phyloP scores from a whole-genome alignment of 768 basidiomycete genomes.

The Pluteus cervinus region DNA sequence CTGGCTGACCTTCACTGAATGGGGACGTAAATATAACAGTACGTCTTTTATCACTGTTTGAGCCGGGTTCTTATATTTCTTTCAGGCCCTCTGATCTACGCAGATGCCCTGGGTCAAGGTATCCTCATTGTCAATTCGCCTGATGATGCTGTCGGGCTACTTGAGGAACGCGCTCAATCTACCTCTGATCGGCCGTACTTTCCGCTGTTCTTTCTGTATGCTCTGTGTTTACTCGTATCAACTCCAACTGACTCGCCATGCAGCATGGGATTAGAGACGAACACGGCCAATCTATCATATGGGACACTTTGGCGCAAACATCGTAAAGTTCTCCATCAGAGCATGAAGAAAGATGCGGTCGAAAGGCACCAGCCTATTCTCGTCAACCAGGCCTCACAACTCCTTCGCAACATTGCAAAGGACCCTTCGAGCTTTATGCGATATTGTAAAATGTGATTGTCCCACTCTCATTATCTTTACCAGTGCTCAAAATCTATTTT shows the following conservation, averaged over 20 bases:
- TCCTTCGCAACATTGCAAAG: neutral
- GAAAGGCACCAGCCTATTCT: too few species aligned
- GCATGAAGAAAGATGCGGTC: neutral
- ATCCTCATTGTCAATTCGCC: conserved; percentile 28
- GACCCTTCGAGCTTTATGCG: neutral
- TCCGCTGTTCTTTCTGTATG: neutral
- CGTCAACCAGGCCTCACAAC: neutral
- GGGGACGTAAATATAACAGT: conserved; percentile 53
- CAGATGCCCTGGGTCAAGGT: neutral
- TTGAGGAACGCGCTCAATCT: neutral
- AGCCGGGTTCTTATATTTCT: neutral
- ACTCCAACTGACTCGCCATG: too few species aligned
- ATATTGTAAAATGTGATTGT: neutral
- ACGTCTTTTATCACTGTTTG: conserved; percentile 4
- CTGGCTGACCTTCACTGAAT: conserved; percentile 45
- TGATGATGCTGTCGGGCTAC: conserved; percentile 35
- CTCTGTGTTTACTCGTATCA: neutral
- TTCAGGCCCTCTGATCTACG: neutral
- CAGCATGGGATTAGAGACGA: conserved; percentile 12
- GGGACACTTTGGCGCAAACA: conserved; percentile 1
- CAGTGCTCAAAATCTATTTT: neutral
- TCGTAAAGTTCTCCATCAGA: conserved; percentile 3
- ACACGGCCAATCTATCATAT: conserved; percentile 5
- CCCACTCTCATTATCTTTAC: neutral
- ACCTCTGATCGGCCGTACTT: neutral